A percentile compares a stretch with the other conserved stretches of the same genome.
Conservation (phyloP, 139 green algal genomes). For the Coelastrella sp. region DNA sequence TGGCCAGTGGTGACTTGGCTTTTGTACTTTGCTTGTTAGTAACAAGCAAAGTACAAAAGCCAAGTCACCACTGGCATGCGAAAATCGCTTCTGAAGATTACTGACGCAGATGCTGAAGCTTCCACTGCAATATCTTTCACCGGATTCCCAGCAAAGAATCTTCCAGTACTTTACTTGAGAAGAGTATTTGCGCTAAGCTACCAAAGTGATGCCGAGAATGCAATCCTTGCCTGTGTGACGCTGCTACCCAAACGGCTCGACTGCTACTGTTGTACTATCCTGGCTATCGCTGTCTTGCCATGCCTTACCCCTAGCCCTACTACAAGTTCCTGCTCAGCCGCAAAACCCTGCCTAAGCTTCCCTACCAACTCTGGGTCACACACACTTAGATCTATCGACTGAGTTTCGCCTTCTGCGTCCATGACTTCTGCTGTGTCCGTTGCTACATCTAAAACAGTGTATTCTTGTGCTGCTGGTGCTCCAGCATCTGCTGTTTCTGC, state of each 20-base stretch:
- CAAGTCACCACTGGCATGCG: no score
- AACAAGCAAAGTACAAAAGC: no score
- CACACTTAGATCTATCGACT: constrained; percentile 3
- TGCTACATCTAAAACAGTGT: constrained; percentile 14
- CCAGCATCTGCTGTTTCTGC: constrained; percentile 1
- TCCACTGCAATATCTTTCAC: no score
- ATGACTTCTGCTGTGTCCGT: constrained; percentile 13
- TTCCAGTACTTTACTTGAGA: no score
- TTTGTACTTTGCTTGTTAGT: no score
- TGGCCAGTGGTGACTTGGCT: no score
- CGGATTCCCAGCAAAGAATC: no score
- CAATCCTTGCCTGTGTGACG: no score
- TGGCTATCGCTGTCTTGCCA: constrained; percentile 2
- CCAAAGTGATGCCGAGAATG: no score
- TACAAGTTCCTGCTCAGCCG: background rate
- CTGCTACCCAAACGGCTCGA: background rate
- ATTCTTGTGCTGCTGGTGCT: background rate
- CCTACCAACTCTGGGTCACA: constrained; percentile 25
- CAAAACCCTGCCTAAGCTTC: background rate
- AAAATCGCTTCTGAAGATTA: no score
- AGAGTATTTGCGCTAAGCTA: no score
- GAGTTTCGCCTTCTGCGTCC: constrained; percentile 19
- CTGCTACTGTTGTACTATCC: background rate
- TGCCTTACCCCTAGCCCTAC: constrained; percentile 23
- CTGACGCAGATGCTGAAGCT: no score